A percentile compares a stretch with the other conserved stretches of the same genome.
Conservation (phyloP, 345 rosid genomes). For the Lepidium didymum region DNA sequence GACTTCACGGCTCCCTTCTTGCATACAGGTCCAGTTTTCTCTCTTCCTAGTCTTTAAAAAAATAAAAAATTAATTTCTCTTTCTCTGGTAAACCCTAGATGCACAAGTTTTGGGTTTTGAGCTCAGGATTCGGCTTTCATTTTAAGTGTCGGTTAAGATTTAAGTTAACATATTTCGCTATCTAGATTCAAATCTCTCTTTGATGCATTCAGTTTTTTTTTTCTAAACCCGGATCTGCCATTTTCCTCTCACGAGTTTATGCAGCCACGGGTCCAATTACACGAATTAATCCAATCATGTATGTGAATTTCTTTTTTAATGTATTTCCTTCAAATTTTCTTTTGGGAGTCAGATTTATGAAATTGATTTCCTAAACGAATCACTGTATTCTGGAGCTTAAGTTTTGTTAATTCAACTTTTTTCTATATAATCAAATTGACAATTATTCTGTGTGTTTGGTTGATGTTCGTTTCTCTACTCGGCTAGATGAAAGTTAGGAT, state of each 20-base stretch:
- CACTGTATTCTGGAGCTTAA: neutral
- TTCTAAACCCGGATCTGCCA: neutral
- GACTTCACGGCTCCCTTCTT: neutral
- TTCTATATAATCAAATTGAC: too few relatives aligned
- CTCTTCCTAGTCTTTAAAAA: neutral
- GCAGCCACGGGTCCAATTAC: neutral
- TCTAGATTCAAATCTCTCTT: neutral
- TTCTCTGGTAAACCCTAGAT: constrained; percentile 8
- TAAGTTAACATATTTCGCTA: neutral
- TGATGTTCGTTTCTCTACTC: neutral
- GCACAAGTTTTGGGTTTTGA: neutral
- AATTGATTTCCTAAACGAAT: neutral
- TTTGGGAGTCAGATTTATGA: neutral
- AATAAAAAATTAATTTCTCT: neutral
- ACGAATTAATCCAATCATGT: neutral
- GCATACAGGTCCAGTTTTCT: neutral
- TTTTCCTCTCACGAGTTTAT: neutral
- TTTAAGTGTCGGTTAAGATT: neutral
- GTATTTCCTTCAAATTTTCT: neutral
- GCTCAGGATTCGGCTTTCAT: neutral
- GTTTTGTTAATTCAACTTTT: neutral
- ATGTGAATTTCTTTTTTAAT: neutral
- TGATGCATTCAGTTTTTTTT: neutral
- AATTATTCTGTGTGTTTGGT: neutral
- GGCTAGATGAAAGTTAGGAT: neutral